Conservation (phyloP, 176 grass and related monocot genomes). For the Rhynchospora breviuscula region DNA sequence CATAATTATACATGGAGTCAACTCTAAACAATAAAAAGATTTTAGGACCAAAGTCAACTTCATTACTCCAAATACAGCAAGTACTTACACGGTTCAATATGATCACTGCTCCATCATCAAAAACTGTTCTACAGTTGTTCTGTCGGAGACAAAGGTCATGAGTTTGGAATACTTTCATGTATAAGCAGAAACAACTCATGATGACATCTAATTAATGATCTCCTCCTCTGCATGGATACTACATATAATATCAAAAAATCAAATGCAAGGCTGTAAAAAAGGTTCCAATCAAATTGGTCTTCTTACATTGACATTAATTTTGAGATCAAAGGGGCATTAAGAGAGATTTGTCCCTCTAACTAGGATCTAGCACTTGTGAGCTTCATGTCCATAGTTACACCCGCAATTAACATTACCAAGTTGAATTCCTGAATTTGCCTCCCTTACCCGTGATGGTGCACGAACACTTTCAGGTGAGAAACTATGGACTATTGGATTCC, state of each 20-base stretch:
- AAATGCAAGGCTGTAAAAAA: neutral
- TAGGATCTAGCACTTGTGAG: constrained; percentile 24
- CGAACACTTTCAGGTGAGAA: constrained; percentile 18
- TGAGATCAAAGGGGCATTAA: no score
- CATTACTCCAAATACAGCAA: neutral
- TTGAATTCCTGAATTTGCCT: constrained; percentile 24
- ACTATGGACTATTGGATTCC: constrained; percentile 16
- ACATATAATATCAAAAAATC: neutral
- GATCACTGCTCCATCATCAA: neutral
- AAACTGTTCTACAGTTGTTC: neutral
- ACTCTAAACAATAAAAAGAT: neutral
- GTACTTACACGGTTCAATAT: neutral
- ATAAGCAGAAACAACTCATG: neutral
- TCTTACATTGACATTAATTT: no score
- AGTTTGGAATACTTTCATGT: neutral
- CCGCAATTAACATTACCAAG: constrained; percentile 28
- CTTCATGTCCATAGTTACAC: constrained; percentile 35
- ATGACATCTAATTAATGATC: neutral
- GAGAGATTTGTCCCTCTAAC: no score
- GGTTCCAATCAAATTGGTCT: neutral
- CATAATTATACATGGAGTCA: neutral
- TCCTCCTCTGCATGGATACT: neutral
- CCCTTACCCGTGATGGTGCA: constrained; percentile 4
- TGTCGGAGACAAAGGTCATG: neutral
- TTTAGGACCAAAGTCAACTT: constrained; percentile 1